Evolutionary conservation across 176 grass and related monocot species (phyloP), one percentile per base, ranked within the genome.

Genomic region (Oryza rufipogon): DNA sequence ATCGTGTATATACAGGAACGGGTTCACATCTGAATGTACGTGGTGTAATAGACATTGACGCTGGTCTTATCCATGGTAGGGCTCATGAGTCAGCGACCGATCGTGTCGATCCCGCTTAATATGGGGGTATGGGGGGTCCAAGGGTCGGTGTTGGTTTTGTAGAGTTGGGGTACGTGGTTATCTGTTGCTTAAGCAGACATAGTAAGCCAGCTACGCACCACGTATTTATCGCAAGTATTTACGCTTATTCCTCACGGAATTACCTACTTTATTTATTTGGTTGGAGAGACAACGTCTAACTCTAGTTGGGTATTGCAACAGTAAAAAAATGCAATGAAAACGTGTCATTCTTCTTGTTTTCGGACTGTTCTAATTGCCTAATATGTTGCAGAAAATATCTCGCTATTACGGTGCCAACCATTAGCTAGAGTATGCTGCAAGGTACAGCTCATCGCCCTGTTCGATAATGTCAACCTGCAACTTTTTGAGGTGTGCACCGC

Each of bases 311-410:
- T 8, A 58, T 20, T 20, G 3, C 6, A 20, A 20, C 0, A 0
- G 16, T 19, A 17, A 54, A 54, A 54, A 5, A 6, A 7, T 54
- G 4, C 12, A 48, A 19, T 1, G 52, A 4, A 20, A 58, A 58
- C 2, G 1, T 0, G 0, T 9, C 17, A 2, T 0, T 17, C 1
- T 32, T 32, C 2, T 32, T 32, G 30, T 32, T 32, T 32, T 32
- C 30, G 17, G 16, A 58, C 6, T 0, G 1, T 58, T 20, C 17
- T 58, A 19, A 8, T 20, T 8, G 13, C 2, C 6, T 2, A 58
- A 58, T 58, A 58, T 20, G 17, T 6, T 58, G 11, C 2, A 13
- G 3, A 54, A 54, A 54, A 54, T 49, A 19, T 3, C 51, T 54
- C 5, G 16, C 6, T 54, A 54, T 54, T 19, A 7, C 9, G 0